Conservation (phyloP, 192 early-diverging fungal species). For the Diversispora eburnea region DNA sequence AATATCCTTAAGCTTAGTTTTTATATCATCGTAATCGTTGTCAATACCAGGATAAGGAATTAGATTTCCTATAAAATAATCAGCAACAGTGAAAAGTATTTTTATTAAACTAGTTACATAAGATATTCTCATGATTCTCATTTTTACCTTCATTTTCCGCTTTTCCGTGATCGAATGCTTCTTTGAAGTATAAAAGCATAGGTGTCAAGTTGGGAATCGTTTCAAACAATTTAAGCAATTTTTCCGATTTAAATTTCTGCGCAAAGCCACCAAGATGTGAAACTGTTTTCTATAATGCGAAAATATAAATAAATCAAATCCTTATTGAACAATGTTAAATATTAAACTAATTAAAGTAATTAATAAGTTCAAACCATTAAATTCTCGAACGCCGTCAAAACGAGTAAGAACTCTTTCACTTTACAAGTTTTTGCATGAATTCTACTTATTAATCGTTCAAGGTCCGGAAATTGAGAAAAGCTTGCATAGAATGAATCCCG, state of each 20-base stretch:
- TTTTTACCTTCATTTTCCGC: conserved; percentile 54
- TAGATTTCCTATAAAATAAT: conserved; percentile 29
- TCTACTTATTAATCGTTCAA: conserved; percentile 87
- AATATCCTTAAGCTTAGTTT: conserved; percentile 51
- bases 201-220: conserved; percentile 54
- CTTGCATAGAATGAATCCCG: conserved; percentile 45
- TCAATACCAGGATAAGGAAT: conserved; percentile 73
- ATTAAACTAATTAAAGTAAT: neutral
- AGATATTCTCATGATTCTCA: neutral
- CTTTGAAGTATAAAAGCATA: conserved; percentile 65
- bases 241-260: conserved; percentile 51
- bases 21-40: conserved; percentile 71
- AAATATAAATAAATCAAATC: neutral
- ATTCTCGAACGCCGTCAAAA: conserved; percentile 58
- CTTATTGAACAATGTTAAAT: neutral
- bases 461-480: conserved; percentile 65
- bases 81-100: neutral
- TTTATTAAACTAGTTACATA: neutral
- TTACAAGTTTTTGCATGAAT: conserved; percentile 84
- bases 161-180: conserved; percentile 69
- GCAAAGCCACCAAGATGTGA: conserved; percentile 34
- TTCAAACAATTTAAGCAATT: conserved; percentile 47
- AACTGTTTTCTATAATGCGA: conserved; percentile 34
- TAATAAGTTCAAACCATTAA: conserved; percentile 40
- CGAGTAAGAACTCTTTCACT: conserved; percentile 77